A percentile compares a stretch with the other conserved stretches of the same genome.
These are phyloP conservation scores for Apostasia ramifera DNA, from an alignment of 106 monocot species.

Conservation along the genomic window DNA sequence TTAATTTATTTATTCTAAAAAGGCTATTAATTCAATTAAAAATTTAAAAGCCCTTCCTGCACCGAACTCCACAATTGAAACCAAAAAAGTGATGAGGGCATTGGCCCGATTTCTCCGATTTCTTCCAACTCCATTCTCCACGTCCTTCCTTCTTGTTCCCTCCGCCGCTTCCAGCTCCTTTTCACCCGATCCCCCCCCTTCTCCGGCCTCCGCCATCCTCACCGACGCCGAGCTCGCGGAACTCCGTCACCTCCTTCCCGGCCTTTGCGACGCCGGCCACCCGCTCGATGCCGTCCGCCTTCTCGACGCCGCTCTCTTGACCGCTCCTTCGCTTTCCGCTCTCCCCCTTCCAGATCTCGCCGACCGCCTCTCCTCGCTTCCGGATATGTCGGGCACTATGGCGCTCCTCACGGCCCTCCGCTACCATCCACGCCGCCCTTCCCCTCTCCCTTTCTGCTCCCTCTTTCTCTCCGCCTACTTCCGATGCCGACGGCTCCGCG, in stretches of 20 bases:
- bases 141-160: background rate
- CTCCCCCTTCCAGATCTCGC: conserved; percentile 30
- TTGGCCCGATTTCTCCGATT: background rate
- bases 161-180: background rate
- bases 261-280: conserved; percentile 29
- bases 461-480: conserved; percentile 34
- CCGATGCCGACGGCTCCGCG: conserved; percentile 14
- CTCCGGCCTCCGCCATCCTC: conserved; percentile 8
- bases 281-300: conserved; percentile 34
- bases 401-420: conserved; percentile 39
- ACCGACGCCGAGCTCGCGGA: conserved; percentile 19
- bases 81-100: too few species aligned
- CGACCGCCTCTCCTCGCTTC: conserved; percentile 27
- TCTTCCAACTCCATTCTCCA: background rate
- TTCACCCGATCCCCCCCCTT: background rate
- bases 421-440: conserved; percentile 34
- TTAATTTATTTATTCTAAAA: too few species aligned
- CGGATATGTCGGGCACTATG: conserved; percentile 31
- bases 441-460: conserved; percentile 29
- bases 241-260: conserved; percentile 31
- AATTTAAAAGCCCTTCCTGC: too few species aligned
- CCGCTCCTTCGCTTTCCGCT: conserved; percentile 16
- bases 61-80: too few species aligned
- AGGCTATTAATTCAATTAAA: too few species aligned
- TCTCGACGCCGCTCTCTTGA: conserved; percentile 36